A percentile compares a stretch with the other conserved stretches of the same genome.
Evolutionary conservation across 2,329 filamentous ascomycete species (phyloP).

Genomic region (Alternaria hordeiaustralica): DNA sequence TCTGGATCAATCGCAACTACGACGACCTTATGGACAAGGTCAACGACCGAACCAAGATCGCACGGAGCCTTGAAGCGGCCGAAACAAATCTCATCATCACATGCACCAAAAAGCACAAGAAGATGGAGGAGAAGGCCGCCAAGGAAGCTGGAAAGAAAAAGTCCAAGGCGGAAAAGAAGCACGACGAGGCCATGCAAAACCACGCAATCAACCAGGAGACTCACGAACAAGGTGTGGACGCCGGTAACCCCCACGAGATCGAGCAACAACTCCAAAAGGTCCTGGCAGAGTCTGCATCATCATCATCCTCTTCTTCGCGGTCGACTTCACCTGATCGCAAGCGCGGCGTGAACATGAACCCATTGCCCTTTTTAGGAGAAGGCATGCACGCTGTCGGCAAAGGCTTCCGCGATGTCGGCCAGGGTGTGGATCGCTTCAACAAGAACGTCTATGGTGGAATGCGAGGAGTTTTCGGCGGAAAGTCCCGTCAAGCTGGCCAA

Average conservation of each 20-base stretch:
- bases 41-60: slow-evolving; percentile 73
- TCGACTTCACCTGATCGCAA: slow-evolving; percentile 44
- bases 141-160: slow-evolving; percentile 64
- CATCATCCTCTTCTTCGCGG: slow-evolving; percentile 44
- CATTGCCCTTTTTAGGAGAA: slow-evolving; percentile 58
- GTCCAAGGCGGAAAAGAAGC: slow-evolving; percentile 60
- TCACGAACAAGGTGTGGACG: slow-evolving; percentile 59
- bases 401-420: slow-evolving; percentile 59
- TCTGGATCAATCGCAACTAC: slow-evolving; percentile 94
- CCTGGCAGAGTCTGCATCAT: slow-evolving; percentile 45
- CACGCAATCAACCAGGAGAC: slow-evolving; percentile 60
- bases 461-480: slow-evolving; percentile 40
- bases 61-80: slow-evolving; percentile 75
- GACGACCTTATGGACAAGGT: slow-evolving; percentile 86
- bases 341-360: slow-evolving; percentile 36
- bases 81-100: slow-evolving; percentile 83
- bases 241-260: slow-evolving; percentile 64
- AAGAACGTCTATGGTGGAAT: slow-evolving; percentile 49
- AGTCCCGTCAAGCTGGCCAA: slow-evolving; percentile 7
- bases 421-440: slow-evolving; percentile 49
- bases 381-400: slow-evolving; percentile 50
- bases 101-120: slow-evolving; percentile 80
- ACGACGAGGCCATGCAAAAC: slow-evolving; percentile 69
- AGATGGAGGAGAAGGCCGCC: slow-evolving; percentile 70
- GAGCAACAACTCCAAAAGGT: slow-evolving; percentile 58